These are phyloP conservation scores for Aspergillus unguis DNA, from an alignment of 2,329 filamentous ascomycete species.

Conservation along the genomic window DNA sequence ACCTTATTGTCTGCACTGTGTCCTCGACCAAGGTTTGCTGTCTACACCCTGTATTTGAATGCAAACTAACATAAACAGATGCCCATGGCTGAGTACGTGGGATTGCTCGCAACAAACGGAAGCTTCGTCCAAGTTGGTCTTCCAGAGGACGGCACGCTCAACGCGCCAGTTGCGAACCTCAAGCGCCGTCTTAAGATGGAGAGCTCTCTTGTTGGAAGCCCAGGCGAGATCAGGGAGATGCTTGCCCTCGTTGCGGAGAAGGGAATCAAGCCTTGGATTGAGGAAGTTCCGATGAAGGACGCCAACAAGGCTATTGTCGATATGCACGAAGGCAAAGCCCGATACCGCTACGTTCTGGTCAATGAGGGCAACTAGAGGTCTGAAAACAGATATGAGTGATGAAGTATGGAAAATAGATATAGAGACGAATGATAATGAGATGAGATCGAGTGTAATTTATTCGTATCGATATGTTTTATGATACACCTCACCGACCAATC, in stretches of 20 bases:
- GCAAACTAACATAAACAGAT: constrained; percentile 40
- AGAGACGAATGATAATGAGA: neutral
- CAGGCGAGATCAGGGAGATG: constrained; percentile 44
- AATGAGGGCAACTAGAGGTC: constrained; percentile 31
- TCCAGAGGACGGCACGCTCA: constrained; percentile 57
- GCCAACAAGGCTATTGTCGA: constrained; percentile 45
- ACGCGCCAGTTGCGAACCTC: constrained; percentile 55
- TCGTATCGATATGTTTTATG: neutral
- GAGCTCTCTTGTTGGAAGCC: constrained; percentile 45
- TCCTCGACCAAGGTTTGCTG: constrained; percentile 47
- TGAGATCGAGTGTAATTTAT: neutral
- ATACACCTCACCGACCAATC: neutral
- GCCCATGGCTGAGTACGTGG: constrained; percentile 61
- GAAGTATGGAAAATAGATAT: constrained; percentile 1
- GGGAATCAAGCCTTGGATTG: constrained; percentile 41
- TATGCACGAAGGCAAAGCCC: constrained; percentile 44
- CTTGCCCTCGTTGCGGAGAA: constrained; percentile 42
- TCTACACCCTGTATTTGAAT: neutral
- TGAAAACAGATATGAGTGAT: constrained; percentile 4
- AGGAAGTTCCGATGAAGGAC: constrained; percentile 43
- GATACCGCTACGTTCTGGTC: constrained; percentile 47
- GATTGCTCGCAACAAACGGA: constrained; percentile 57
- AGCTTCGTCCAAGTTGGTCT: constrained; percentile 64
- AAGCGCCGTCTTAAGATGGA: constrained; percentile 54
- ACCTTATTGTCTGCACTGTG: constrained; percentile 57